Evolutionary conservation across 768 basidiomycete species (phyloP).

Genomic region (Pleurotus cornucopiae): DNA sequence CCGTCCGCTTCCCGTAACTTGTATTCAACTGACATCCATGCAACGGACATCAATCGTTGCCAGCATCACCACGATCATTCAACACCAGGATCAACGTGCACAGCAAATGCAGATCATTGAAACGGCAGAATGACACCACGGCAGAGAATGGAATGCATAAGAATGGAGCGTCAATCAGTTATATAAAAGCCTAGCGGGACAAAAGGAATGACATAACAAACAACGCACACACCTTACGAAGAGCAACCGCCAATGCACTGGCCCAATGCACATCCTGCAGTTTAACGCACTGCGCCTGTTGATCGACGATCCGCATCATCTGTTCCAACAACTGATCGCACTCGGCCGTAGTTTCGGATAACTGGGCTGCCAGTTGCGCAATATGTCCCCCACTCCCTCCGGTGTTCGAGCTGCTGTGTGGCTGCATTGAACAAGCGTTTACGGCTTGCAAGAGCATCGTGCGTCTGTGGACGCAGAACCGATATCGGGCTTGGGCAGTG

Average conservation of each 20-base stretch:
- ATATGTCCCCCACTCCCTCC: slow-evolving; percentile 33
- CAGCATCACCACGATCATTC: no score
- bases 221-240: slow-evolving; percentile 52
- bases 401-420: background rate
- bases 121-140: no score
- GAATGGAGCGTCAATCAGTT: no score
- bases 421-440: slow-evolving; percentile 38
- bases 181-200: no score
- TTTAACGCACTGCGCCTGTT: slow-evolving; percentile 56
- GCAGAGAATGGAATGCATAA: no score
- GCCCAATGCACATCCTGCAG: slow-evolving; percentile 65
- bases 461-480: slow-evolving; percentile 61
- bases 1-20: slow-evolving; percentile 62
- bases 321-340: slow-evolving; percentile 58
- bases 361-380: slow-evolving; percentile 46
- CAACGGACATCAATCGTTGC: no score
- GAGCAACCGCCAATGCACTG: slow-evolving; percentile 72
- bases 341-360: slow-evolving; percentile 53
- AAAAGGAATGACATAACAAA: no score
- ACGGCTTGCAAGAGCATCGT: slow-evolving; percentile 72
- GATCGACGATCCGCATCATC: slow-evolving; percentile 56
- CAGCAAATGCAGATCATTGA: no score
- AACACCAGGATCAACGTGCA: no score
- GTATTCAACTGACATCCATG: slow-evolving; percentile 47
- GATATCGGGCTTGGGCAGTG: slow-evolving; percentile 59